These are phyloP conservation scores for Rhodotorula mucilaginosa DNA, from an alignment of 1,284 basidiomycete genomes.

Conservation along the genomic window DNA sequence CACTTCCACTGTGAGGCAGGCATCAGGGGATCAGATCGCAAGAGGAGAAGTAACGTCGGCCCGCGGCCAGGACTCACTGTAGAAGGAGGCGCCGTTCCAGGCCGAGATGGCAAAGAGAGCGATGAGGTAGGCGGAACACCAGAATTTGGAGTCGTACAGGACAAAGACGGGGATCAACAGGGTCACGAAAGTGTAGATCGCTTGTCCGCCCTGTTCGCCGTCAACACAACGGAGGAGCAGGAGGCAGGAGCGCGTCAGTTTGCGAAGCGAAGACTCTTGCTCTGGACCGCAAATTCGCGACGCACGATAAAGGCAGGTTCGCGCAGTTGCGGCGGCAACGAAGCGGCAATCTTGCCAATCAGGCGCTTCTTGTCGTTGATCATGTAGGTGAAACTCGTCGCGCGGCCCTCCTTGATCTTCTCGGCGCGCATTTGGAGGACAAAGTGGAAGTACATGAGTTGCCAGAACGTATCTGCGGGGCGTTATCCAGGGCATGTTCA, in stretches of 20 bases:
- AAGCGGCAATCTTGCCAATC: constrained; percentile 42
- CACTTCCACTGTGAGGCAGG: constrained; percentile 38
- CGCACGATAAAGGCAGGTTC: constrained; percentile 44
- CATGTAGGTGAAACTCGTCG: constrained; percentile 46
- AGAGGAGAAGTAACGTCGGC: constrained; percentile 4
- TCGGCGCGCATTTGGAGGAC: constrained; percentile 45
- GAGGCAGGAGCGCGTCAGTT: not conserved
- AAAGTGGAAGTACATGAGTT: constrained; percentile 44
- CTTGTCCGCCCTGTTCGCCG: constrained; percentile 32
- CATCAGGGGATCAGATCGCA: not conserved
- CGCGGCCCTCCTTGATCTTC: constrained; percentile 46
- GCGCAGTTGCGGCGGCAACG: constrained; percentile 35
- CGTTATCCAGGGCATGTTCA: too few species aligned
- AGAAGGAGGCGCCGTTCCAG: constrained; percentile 45
- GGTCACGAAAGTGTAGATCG: constrained; percentile 46
- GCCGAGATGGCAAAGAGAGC: constrained; percentile 43
- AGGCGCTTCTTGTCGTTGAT: constrained; percentile 44
- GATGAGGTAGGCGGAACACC: constrained; percentile 42
- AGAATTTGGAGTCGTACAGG: constrained; percentile 44
- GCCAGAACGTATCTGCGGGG: constrained; percentile 43
- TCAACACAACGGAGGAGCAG: not conserved
- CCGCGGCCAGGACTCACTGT: constrained; percentile 2
- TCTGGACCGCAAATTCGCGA: constrained; percentile 1
- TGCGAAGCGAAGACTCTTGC: too few species aligned
- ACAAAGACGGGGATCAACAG: constrained; percentile 40